Evolutionary conservation across 257 asterid genomes (phyloP).

Genomic region (Gentiana straminea): DNA sequence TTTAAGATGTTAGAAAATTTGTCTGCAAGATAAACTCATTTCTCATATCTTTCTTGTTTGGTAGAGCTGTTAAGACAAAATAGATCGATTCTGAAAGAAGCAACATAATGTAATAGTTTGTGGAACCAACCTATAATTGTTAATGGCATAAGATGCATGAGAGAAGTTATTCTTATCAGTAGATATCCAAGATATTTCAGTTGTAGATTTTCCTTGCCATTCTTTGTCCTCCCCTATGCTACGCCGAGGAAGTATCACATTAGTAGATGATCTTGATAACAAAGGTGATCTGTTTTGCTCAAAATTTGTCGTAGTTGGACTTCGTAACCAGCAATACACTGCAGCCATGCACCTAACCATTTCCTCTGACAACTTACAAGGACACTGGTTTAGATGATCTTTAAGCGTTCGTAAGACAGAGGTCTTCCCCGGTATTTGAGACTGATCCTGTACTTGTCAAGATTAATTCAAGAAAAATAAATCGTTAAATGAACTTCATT

Average conservation of each 20-base stretch:
- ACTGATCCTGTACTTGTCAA: slow-evolving; percentile 25
- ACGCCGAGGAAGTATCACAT: slow-evolving; percentile 26
- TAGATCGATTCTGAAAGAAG: not conserved
- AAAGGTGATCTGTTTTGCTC: slow-evolving; percentile 29
- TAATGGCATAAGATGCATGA: slow-evolving; percentile 50
- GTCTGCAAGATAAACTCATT: not conserved
- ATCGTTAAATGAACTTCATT: not conserved
- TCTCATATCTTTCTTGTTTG: not conserved
- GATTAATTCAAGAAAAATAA: slow-evolving; percentile 5
- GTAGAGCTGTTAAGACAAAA: not conserved
- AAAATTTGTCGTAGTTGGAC: slow-evolving; percentile 16
- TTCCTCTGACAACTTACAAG: slow-evolving; percentile 57
- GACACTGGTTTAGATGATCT: slow-evolving; percentile 57
- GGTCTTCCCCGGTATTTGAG: slow-evolving; percentile 15
- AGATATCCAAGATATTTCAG: slow-evolving; percentile 46
- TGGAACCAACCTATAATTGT: slow-evolving; percentile 34
- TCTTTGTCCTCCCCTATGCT: slow-evolving; percentile 25
- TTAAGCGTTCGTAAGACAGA: slow-evolving; percentile 35
- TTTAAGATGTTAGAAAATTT: not conserved
- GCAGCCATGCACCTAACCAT: slow-evolving; percentile 61
- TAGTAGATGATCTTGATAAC: slow-evolving; percentile 29
- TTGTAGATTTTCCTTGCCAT: slow-evolving; percentile 26
- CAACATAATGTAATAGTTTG: slow-evolving; percentile 1
- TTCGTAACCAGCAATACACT: slow-evolving; percentile 45
- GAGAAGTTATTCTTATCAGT: slow-evolving; percentile 36